phyloP scores from a whole-genome alignment of 371 early-diverging fungal species.

The Mortierella sp. region DNA sequence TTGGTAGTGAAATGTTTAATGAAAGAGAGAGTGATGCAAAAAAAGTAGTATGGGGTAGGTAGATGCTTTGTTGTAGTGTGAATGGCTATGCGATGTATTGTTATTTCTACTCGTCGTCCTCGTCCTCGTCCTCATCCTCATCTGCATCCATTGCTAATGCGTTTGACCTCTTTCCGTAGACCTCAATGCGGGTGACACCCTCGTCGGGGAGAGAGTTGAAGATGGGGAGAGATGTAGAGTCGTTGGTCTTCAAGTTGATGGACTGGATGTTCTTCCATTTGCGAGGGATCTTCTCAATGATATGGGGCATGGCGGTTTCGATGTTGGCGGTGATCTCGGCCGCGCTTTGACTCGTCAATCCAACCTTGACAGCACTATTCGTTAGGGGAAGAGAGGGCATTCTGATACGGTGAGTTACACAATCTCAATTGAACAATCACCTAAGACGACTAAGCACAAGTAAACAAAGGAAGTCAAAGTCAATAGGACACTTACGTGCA shows the following conservation, averaged over 20 bases:
- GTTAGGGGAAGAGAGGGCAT: constrained; percentile 18
- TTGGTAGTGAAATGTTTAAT: background rate
- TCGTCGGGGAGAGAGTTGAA: constrained; percentile 65
- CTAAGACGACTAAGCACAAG: background rate
- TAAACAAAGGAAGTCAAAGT: background rate
- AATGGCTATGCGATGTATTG: background rate
- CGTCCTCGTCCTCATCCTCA: constrained; percentile 48
- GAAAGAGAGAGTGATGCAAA: background rate
- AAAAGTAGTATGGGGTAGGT: background rate
- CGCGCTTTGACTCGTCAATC: constrained; percentile 69
- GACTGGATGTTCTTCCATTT: constrained; percentile 85
- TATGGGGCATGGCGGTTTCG: constrained; percentile 66
- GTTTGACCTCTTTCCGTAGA: constrained; percentile 38
- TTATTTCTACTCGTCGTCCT: constrained; percentile 41
- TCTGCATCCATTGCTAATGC: constrained; percentile 48
- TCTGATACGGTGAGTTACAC: background rate
- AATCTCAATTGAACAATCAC: background rate
- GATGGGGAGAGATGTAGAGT: constrained; percentile 87
- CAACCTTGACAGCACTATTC: constrained; percentile 80
- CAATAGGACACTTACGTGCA: constrained; percentile 66
- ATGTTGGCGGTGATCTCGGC: constrained; percentile 85
- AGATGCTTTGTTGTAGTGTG: background rate
- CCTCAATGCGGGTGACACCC: constrained; percentile 60
- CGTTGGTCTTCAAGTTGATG: constrained; percentile 83
- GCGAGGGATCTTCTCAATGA: constrained; percentile 77